phyloP scores from a whole-genome alignment of 371 early-diverging fungal genomes.

The Sporodiniella umbellata region DNA sequence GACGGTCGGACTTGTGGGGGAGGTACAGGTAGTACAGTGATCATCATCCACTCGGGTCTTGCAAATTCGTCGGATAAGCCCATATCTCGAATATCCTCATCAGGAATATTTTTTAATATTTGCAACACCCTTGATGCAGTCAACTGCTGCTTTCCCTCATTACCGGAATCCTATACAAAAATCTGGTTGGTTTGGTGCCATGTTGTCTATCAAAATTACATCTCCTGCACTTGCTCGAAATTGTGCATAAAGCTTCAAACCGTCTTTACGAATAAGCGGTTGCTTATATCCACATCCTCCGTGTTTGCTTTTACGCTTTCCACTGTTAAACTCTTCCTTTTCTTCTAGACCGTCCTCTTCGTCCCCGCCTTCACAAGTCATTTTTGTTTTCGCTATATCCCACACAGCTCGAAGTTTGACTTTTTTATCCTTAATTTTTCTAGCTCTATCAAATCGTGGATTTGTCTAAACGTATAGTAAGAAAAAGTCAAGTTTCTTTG shows the following conservation, averaged over 20 bases:
- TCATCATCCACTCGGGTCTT: constrained; percentile 99
- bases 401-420: constrained; percentile 87
- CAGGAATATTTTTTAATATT: constrained; percentile 90
- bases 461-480: constrained; percentile 49
- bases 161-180: constrained; percentile 50
- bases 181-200: not conserved
- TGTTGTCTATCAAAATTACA: constrained; percentile 30
- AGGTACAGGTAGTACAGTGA: constrained; percentile 95
- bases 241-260: constrained; percentile 80
- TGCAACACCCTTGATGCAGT: constrained; percentile 83
- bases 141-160: constrained; percentile 72
- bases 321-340: constrained; percentile 37
- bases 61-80: constrained; percentile 94
- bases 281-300: constrained; percentile 95
- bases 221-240: constrained; percentile 61
- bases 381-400: constrained; percentile 87
- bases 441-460: constrained; percentile 70
- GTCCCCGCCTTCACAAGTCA: constrained; percentile 87
- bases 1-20: constrained; percentile 99
- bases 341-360: constrained; percentile 57
- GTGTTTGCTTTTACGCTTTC: constrained; percentile 60
- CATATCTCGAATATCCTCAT: constrained; percentile 87
- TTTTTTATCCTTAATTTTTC: constrained; percentile 73
- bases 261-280: constrained; percentile 90
- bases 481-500: not conserved